Evolutionary conservation across 805 yeast genomes (phyloP).

Genomic region (Metschnikowia corniflorae): DNA sequence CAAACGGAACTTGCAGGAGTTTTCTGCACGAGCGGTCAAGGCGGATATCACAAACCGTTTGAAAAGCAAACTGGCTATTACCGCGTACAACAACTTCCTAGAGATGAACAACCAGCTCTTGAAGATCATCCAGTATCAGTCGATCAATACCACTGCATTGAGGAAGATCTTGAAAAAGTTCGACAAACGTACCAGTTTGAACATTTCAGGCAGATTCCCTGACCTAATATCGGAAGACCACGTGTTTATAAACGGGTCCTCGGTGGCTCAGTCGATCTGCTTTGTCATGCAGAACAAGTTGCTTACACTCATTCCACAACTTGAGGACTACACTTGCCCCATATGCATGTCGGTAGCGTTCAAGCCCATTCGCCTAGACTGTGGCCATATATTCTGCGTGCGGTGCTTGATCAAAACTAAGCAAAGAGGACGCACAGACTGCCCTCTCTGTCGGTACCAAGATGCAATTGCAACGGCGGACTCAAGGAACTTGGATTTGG

Average conservation of each 20-base stretch:
- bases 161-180: slow-evolving; percentile 70
- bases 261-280: slow-evolving; percentile 54
- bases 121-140: slow-evolving; percentile 56
- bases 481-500: slow-evolving; percentile 54
- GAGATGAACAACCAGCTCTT: slow-evolving; percentile 52
- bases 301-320: slow-evolving; percentile 60
- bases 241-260: slow-evolving; percentile 41
- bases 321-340: slow-evolving; percentile 75
- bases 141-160: slow-evolving; percentile 60
- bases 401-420: slow-evolving; percentile 69
- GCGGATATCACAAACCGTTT: slow-evolving; percentile 38
- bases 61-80: slow-evolving; percentile 42
- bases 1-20: slow-evolving; percentile 40
- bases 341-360: slow-evolving; percentile 67
- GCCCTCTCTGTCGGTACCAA: slow-evolving; percentile 63
- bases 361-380: slow-evolving; percentile 62
- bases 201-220: slow-evolving; percentile 46
- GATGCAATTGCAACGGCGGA: slow-evolving; percentile 56
- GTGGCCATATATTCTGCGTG: slow-evolving; percentile 70
- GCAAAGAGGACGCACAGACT: slow-evolving; percentile 51
- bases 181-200: slow-evolving; percentile 64
- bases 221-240: slow-evolving; percentile 39
- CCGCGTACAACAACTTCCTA: slow-evolving; percentile 49
- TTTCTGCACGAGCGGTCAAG: slow-evolving; percentile 37
- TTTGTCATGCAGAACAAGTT: slow-evolving; percentile 52